These are phyloP conservation scores for Colletotrichum limetticola DNA, from an alignment of 2,329 filamentous ascomycete genomes.

Conservation along the genomic window DNA sequence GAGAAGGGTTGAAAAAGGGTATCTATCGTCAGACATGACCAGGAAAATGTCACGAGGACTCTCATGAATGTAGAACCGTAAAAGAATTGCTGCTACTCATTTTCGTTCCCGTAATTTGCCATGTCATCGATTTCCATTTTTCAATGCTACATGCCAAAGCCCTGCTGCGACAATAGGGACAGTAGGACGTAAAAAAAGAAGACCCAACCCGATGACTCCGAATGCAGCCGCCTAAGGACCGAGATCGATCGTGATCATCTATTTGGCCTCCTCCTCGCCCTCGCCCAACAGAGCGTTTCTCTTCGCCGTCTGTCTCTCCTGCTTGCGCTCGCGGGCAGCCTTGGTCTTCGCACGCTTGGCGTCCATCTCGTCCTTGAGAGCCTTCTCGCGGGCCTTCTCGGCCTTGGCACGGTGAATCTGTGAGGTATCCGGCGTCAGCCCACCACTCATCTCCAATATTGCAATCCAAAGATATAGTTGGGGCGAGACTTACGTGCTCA, in stretches of 20 bases:
- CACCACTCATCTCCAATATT: constrained; percentile 34
- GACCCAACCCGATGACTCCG: constrained; percentile 70
- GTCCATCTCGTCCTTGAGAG: constrained; percentile 99
- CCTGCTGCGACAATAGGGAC: constrained; percentile 61
- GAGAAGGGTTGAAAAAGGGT: background rate
- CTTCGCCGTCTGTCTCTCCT: constrained; percentile 92
- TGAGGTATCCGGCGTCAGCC: constrained; percentile 26
- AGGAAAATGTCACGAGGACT: background rate
- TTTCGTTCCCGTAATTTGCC: constrained; percentile 38
- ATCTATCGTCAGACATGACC: background rate
- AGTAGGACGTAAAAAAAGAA: constrained; percentile 57
- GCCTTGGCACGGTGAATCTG: constrained; percentile 99
- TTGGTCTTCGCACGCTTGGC: constrained; percentile 99
- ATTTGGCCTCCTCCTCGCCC: constrained; percentile 66
- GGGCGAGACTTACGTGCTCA: constrained; percentile 88
- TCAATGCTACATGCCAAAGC: constrained; percentile 69
- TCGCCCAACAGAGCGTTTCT: constrained; percentile 85
- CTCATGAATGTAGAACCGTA: constrained; percentile 17
- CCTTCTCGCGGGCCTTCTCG: constrained; percentile 95
- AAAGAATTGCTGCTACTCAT: constrained; percentile 34
- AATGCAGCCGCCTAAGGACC: constrained; percentile 64
- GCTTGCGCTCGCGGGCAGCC: constrained; percentile 98
- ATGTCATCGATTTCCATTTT: constrained; percentile 57
- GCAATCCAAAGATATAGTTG: background rate
- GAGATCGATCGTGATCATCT: constrained; percentile 57